Percentiles rank a stretch among this genome's conserved stretches.
Conservation (phyloP, 2,329 filamentous ascomycete genomes). For the Exserohilum turcica region DNA sequence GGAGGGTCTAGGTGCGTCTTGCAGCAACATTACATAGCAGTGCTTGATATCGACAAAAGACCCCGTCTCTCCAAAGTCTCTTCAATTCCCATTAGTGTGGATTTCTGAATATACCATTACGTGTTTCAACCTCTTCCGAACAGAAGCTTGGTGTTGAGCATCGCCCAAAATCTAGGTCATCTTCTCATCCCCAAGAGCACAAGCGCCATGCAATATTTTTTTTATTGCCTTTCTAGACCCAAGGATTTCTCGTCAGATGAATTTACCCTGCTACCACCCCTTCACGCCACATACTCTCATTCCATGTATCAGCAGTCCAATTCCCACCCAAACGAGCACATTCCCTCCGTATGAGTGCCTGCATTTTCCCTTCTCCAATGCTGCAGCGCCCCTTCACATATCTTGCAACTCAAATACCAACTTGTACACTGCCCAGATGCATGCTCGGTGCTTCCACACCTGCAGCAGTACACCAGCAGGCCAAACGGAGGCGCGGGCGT, state of each 20-base stretch:
- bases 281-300: not conserved
- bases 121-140: not conserved
- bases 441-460: conserved; percentile 13
- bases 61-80: not conserved
- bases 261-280: too few species aligned
- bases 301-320: not conserved
- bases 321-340: conserved; percentile 1
- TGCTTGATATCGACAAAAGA: not conserved
- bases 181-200: not conserved
- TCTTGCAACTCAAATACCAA: conserved; percentile 8
- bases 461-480: conserved; percentile 13
- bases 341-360: conserved; percentile 11
- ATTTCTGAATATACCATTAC: too few species aligned
- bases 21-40: not conserved
- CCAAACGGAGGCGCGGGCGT: conserved; percentile 23
- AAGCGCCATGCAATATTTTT: not conserved
- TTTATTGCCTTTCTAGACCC: too few species aligned
- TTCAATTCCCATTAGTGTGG: not conserved
- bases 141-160: too few species aligned
- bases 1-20: not conserved
- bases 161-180: not conserved
- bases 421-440: conserved; percentile 9
- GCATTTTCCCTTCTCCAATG: conserved; percentile 20
- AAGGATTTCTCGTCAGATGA: too few species aligned
- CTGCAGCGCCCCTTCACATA: conserved; percentile 4